phyloP scores from a whole-genome alignment of 768 basidiomycete genomes.

The Melanogaster broomeanus region DNA sequence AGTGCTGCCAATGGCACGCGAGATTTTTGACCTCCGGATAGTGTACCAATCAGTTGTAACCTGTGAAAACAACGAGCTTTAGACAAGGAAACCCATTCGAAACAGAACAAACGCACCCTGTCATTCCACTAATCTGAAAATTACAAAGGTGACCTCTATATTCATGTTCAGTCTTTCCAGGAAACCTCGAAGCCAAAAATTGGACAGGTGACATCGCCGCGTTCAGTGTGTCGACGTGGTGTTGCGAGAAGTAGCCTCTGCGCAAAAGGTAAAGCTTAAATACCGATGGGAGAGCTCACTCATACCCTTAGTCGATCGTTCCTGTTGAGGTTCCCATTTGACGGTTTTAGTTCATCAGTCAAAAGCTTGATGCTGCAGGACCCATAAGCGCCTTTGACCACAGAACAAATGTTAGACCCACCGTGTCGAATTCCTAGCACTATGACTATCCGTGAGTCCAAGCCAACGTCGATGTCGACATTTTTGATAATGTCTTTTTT shows the following conservation, averaged over 20 bases:
- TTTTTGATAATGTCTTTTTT: slow-evolving; percentile 72
- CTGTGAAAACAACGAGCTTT: slow-evolving; percentile 33
- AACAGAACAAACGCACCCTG: slow-evolving; percentile 53
- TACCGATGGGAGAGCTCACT: slow-evolving; percentile 26
- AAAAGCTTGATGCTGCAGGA: slow-evolving; percentile 76
- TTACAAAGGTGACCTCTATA: slow-evolving; percentile 94
- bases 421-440: slow-evolving; percentile 98
- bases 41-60: slow-evolving; percentile 85
- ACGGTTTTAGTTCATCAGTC: slow-evolving; percentile 18
- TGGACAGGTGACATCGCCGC: slow-evolving; percentile 87
- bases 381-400: slow-evolving; percentile 4
- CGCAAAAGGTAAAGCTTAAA: neutral
- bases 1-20: slow-evolving; percentile 91
- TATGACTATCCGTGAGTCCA: slow-evolving; percentile 95
- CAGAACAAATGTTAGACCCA: slow-evolving; percentile 28
- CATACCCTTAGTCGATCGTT: slow-evolving; percentile 92
- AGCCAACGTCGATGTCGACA: slow-evolving; percentile 87
- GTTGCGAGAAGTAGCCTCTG: slow-evolving; percentile 92
- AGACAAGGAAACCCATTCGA: neutral
- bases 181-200: slow-evolving; percentile 89
- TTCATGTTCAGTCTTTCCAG: slow-evolving; percentile 94
- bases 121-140: slow-evolving; percentile 97
- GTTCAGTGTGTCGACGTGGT: slow-evolving; percentile 91
- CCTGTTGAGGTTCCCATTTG: slow-evolving; percentile 76
- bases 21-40: slow-evolving; percentile 95